Percentiles rank a stretch among this genome's conserved stretches.
phyloP scores from a whole-genome alignment of 805 yeast genomes.

The Middelhovenomyces tepae region DNA sequence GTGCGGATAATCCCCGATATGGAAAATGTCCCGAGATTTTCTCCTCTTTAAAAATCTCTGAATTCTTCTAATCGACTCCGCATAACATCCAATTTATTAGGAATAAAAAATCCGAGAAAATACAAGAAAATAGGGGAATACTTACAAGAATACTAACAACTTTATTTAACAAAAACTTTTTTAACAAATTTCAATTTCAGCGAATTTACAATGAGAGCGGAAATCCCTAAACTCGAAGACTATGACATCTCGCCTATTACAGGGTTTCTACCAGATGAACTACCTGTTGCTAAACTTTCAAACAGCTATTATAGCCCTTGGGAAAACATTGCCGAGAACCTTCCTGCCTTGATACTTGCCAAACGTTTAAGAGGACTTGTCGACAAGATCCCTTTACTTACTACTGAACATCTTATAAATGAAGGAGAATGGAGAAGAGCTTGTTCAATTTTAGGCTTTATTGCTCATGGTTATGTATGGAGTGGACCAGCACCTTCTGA shows the following conservation, averaged over 20 bases:
- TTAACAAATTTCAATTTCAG: constrained; percentile 16
- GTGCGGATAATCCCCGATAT: too few species aligned
- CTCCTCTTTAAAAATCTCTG: too few species aligned
- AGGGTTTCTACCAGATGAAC: constrained; percentile 69
- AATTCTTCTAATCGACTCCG: too few species aligned
- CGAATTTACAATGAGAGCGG: constrained; percentile 19
- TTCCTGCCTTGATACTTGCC: constrained; percentile 69
- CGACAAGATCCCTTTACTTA: constrained; percentile 54
- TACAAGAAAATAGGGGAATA: too few species aligned
- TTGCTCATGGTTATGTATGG: constrained; percentile 90
- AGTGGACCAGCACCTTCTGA: constrained; percentile 49
- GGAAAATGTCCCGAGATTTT: too few species aligned
- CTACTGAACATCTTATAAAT: constrained; percentile 36
- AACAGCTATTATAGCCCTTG: constrained; percentile 60
- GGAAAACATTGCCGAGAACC: constrained; percentile 58
- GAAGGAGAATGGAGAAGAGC: constrained; percentile 66
- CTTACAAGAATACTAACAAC: too few species aligned
- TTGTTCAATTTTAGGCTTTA: constrained; percentile 65
- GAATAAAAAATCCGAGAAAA: too few species aligned
- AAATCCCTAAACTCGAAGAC: constrained; percentile 46
- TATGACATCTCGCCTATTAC: constrained; percentile 62
- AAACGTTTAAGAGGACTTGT: constrained; percentile 51
- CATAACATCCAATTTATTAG: too few species aligned
- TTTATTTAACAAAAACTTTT: too few species aligned
- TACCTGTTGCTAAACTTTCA: constrained; percentile 56